phyloP scores from a whole-genome alignment of 78 protist genomes.

The Protostelium mycophagum region DNA sequence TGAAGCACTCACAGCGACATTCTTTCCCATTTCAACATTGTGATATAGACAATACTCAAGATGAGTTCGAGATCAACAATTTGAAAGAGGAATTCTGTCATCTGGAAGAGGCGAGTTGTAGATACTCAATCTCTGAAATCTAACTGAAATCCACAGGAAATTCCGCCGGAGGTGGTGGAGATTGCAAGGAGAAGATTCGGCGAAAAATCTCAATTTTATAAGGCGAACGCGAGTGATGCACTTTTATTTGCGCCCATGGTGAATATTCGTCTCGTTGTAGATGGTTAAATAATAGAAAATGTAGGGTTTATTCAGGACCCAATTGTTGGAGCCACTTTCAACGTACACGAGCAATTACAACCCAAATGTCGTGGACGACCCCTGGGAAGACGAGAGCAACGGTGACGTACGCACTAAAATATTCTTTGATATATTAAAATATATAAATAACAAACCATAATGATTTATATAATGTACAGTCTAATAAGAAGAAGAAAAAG shows the following conservation, averaged over 20 bases:
- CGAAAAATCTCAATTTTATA: too few species aligned
- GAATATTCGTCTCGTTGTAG: neutral
- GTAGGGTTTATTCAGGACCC: neutral
- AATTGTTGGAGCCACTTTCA: neutral
- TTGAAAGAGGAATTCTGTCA: neutral
- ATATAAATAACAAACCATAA: too few species aligned
- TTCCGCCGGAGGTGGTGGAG: too few species aligned
- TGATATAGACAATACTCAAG: neutral
- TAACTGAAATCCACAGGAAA: too few species aligned
- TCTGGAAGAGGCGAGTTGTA: neutral
- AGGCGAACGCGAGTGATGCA: too few species aligned
- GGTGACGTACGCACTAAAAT: too few species aligned
- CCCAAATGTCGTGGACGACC: neutral
- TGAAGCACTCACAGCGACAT: neutral
- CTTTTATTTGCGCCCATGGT: neutral
- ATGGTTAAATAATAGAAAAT: too few species aligned
- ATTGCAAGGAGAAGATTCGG: too few species aligned
- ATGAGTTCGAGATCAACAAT: neutral
- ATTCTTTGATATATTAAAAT: too few species aligned
- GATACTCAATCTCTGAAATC: too few species aligned
- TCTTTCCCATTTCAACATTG: neutral
- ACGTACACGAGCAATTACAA: neutral
- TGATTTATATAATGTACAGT: too few species aligned
- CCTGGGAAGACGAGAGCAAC: neutral
- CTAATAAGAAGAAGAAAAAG: neutral